Percentiles rank a stretch among this genome's conserved stretches.
phyloP scores from a whole-genome alignment of 2,329 filamentous ascomycete species.

The Colletotrichum cereale region DNA sequence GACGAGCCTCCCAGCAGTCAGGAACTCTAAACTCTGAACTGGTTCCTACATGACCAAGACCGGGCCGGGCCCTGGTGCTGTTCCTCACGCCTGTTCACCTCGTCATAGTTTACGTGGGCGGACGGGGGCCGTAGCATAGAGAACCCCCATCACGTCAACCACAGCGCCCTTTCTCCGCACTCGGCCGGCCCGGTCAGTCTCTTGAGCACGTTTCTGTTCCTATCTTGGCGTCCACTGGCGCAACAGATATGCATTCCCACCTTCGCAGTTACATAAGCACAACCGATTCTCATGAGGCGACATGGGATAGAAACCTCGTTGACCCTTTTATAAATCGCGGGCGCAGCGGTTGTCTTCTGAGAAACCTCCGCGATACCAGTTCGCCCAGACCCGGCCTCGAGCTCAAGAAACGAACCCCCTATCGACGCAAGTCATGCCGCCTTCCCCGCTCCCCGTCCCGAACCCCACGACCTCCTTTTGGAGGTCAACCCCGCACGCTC shows the following conservation, averaged over 20 bases:
- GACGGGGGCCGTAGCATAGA: background rate
- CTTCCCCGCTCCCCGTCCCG: conserved; percentile 36
- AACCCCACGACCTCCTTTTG: conserved; percentile 42
- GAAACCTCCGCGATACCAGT: background rate
- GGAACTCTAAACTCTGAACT: no score
- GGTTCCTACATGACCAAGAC: background rate
- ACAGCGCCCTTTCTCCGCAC: background rate
- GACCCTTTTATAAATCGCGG: conserved; percentile 8
- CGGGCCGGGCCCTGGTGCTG: background rate
- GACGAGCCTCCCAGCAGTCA: background rate
- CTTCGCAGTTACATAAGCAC: background rate
- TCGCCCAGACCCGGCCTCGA: background rate
- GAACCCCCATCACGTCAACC: no score
- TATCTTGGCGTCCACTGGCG: background rate
- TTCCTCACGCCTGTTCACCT: no score
- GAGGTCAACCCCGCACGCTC: conserved; percentile 35
- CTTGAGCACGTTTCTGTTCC: background rate
- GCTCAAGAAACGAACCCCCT: background rate
- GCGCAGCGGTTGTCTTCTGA: background rate
- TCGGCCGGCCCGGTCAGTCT: conserved; percentile 4
- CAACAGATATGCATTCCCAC: background rate
- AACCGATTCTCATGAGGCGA: background rate
- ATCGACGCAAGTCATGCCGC: conserved; percentile 18
- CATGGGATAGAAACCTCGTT: background rate
- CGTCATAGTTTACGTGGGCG: background rate